Evolutionary conservation across 306 rosid species (phyloP).

Genomic region (Cercis canadensis): DNA sequence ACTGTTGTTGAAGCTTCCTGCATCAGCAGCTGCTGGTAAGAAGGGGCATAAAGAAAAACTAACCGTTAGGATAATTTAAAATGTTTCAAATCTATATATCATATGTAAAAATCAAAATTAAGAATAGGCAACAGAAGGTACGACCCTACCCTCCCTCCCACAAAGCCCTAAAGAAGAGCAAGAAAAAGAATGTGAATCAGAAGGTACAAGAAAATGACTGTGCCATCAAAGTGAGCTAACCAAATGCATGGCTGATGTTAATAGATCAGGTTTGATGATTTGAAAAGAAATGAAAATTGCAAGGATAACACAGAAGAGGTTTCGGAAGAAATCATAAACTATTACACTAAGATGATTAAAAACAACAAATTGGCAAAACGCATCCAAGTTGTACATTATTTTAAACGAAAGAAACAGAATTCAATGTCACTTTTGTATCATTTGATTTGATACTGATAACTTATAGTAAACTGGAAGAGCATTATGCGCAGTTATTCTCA

Average conservation of each 20-base stretch:
- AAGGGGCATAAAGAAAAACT: slow-evolving; percentile 21
- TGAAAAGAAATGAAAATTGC: too few species aligned
- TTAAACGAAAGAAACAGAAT: too few species aligned
- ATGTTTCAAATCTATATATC: slow-evolving; percentile 19
- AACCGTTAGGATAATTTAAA: slow-evolving; percentile 24
- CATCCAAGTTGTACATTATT: too few species aligned
- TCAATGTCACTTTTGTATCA: too few species aligned
- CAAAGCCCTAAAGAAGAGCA: neutral
- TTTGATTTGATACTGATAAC: too few species aligned
- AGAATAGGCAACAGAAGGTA: neutral
- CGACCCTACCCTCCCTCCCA: neutral
- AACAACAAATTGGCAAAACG: too few species aligned
- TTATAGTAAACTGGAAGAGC: too few species aligned
- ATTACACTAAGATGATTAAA: too few species aligned
- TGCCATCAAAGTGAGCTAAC: neutral
- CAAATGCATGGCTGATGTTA: neutral
- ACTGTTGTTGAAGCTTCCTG: slow-evolving; percentile 95
- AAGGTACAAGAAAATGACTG: slow-evolving; percentile 9
- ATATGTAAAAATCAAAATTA: neutral
- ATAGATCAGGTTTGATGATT: too few species aligned
- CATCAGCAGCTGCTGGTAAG: slow-evolving; percentile 65
- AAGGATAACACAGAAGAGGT: too few species aligned
- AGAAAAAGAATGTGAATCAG: neutral
- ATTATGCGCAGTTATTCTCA: too few species aligned
- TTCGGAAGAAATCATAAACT: too few species aligned